Percentiles rank a stretch among this genome's conserved stretches.
These are phyloP conservation scores for Colletotrichum plurivorum DNA, from an alignment of 2,329 filamentous ascomycete genomes.

Conservation along the genomic window DNA sequence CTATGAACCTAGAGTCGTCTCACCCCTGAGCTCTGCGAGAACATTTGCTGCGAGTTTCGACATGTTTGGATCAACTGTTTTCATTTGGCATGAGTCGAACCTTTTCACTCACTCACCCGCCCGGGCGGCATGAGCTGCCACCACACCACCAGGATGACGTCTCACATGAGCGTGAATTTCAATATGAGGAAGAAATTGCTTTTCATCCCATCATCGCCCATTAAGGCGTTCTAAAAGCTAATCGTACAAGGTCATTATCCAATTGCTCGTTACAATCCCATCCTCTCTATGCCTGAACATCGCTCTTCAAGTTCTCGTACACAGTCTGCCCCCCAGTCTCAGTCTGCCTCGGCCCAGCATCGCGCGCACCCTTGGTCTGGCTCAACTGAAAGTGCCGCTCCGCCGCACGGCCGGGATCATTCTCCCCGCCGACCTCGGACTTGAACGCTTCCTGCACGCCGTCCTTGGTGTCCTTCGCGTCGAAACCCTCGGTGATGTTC, in stretches of 20 bases:
- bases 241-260: conserved; percentile 29
- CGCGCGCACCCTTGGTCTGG: conserved; percentile 43
- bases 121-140: too few species aligned
- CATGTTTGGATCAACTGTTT: too few species aligned
- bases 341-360: conserved; percentile 46
- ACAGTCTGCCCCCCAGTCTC: conserved; percentile 45
- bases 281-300: conserved; percentile 29
- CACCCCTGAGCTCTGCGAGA: too few species aligned
- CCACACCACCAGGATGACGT: too few species aligned
- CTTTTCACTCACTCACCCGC: too few species aligned
- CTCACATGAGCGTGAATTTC: too few species aligned
- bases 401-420: conserved; percentile 63
- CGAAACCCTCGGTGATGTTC: conserved; percentile 56
- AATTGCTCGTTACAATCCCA: neutral
- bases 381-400: conserved; percentile 57
- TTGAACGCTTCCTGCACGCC: conserved; percentile 56
- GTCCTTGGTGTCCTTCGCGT: conserved; percentile 50
- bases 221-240: neutral
- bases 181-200: neutral
- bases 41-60: too few species aligned
- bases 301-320: conserved; percentile 49
- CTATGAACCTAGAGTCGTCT: too few species aligned
- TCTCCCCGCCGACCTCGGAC: conserved; percentile 60
- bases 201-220: conserved; percentile 1
- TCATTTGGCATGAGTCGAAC: too few species aligned